Base-by-base conservation (phyloP, 2,329 filamentous ascomycete genomes). In the Pseudogymnoascus sp. region DNA sequence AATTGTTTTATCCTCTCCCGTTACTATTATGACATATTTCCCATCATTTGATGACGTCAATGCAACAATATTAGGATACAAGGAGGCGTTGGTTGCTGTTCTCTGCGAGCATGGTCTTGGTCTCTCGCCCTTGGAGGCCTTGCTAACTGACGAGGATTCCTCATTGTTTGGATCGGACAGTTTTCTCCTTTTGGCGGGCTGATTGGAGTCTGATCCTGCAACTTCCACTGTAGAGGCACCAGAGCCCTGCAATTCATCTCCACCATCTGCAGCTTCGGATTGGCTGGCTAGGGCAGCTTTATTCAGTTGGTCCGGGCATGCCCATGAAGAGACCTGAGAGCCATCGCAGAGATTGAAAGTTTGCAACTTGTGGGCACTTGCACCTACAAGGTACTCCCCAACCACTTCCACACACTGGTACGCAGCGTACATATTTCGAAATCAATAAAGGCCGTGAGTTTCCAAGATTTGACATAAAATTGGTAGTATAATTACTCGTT, bases 1-100 rank as follows among this genome's bases (percentile, higher is more conserved):
- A 39, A 99, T 80, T 58, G 83, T 85, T 77, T 99, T 99, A 77
- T 97, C 94, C 69, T 96, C 90, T n/a, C 84, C 87, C 7, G 91
- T 96, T 30, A 95, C 83, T 20, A 85, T 89, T 41, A 96, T 77
- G 18, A 95, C 72, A 74, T 96, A 78, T 41, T 81, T 78, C 12
- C 86, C 83, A 65, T 89, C 79, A 12, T 77, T 72, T 0, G 90
- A 87, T 28, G 82, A 75, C 20, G 82, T 77, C 65, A 97, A 71
- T 64, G 87, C 83, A 62, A 86, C 87, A 60, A 97, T 82, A 68
- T 87, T 85, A 4, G 87, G 81, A 63, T 77, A 72, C 60, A 85
- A 81, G 2, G 76, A 74, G n/a, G 74, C 70, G 39, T 63, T 68
- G 2, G 62, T 9, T 18, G 66, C 41, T 28, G 64, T 50, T 35